Percentiles rank a stretch among this genome's conserved stretches.
These are phyloP conservation scores for Penicillium vulpinum DNA, from an alignment of 2,329 filamentous ascomycete genomes.

Conservation along the genomic window DNA sequence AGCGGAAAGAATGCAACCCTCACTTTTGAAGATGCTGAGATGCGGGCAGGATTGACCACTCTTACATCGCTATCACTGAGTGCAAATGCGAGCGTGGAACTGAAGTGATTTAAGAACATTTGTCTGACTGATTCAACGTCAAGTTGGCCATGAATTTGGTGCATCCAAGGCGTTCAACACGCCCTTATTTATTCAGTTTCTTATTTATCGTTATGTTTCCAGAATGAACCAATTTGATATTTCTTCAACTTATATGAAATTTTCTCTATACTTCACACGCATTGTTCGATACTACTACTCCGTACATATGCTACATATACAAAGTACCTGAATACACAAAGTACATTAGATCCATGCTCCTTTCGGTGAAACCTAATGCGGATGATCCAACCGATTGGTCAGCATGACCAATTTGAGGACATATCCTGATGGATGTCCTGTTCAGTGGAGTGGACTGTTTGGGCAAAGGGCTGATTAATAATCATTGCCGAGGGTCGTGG, in stretches of 20 bases:
- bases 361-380: conserved; percentile 9
- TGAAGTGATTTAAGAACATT: conserved; percentile 21
- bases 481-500: too few relatives aligned
- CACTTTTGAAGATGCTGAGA: conserved; percentile 36
- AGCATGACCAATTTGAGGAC: too few relatives aligned
- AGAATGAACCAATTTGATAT: not conserved
- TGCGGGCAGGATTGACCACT: conserved; percentile 29
- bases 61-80: conserved; percentile 25
- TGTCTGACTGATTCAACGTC: conserved; percentile 16
- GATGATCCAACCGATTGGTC: not conserved
- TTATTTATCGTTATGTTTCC: not conserved
- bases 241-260: not conserved
- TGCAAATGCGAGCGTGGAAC: conserved; percentile 30
- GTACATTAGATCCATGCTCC: too few relatives aligned
- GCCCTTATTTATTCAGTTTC: not conserved
- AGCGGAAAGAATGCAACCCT: conserved; percentile 34
- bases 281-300: not conserved
- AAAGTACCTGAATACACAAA: too few relatives aligned
- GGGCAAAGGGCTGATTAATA: not conserved
- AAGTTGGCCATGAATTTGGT: not conserved
- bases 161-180: not conserved
- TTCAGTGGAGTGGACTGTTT: not conserved
- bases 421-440: too few relatives aligned
- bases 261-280: not conserved
- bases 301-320: too few relatives aligned